Base-by-base conservation (phyloP, 805 yeast species). In the Nakazawaea laoshanensis region DNA sequence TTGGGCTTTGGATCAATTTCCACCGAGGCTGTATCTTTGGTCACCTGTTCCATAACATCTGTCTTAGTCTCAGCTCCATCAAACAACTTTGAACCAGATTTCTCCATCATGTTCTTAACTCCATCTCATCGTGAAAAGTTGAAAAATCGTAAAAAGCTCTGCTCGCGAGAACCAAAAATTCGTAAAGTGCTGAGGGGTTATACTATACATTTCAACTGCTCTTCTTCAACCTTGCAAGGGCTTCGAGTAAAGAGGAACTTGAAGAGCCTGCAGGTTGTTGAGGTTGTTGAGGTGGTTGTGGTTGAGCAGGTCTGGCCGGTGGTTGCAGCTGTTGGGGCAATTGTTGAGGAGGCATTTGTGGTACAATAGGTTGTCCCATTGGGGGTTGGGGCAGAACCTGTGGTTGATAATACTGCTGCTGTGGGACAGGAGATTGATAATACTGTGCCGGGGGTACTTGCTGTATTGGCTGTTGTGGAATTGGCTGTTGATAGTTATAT, bases 201-300 rank as follows among this genome's bases (percentile, higher is more conserved):
- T n/a, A n/a, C n/a, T n/a, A n/a, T n/a, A n/a, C 12, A 11, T 25
- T n/a, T 40, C 50, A 56, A 52, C 44, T 59, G 47, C 55, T 57
- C 37, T 57, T 55, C 41, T 55, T 53, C 25, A 57, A 43, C 41
- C 63, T 51, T 14, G 62, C 60, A 30, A 57, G 44, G 24, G 63
- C 57, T 24, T 57, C 62, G 32, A 55, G 50, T 9, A 57, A 39
- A 49, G 50, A 52, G 39, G 67, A 40, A 37, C 50, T 55, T 31
- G 46, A 43, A 27, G 29, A 26, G 39, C 29, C 27, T 15, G 16
- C 7, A 13, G 34, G 32, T 21, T 32, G 38, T 15, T 37, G 35
- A 19, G 20, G 38, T 15, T 32, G 39, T 30, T 32, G 33, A 7
- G 26, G 31, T 28, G 38, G 40, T 24, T 38, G 29, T 31, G 29